Conservation (phyloP, 495 filamentous ascomycete species). For the Aspergillus olivimuriae region DNA sequence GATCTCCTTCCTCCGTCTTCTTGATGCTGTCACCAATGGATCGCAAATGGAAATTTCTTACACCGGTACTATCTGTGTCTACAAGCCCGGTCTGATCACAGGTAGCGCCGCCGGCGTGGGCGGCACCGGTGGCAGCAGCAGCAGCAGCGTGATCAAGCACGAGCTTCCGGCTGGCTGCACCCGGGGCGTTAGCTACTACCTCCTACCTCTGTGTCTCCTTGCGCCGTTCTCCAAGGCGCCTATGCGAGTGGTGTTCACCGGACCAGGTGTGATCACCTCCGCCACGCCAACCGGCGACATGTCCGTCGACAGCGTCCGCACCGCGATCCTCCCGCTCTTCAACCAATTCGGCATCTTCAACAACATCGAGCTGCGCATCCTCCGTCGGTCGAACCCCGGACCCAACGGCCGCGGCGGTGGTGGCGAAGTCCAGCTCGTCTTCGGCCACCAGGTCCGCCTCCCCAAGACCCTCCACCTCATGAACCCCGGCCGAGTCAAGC, state of each 20-base stretch:
- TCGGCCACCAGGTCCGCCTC: conserved; percentile 83
- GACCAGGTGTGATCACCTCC: conserved; percentile 88
- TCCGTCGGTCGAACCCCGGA: conserved; percentile 70
- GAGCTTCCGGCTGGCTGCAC: conserved; percentile 66
- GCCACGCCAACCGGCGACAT: conserved; percentile 77
- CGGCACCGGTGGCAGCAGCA: conserved; percentile 53
- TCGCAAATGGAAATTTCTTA: conserved; percentile 89
- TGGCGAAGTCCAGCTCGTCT: conserved; percentile 88
- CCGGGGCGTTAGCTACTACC: conserved; percentile 85
- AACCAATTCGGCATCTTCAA: conserved; percentile 82
- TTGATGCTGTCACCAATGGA: conserved; percentile 94
- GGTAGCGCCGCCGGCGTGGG: conserved; percentile 64
- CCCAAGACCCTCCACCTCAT: conserved; percentile 90
- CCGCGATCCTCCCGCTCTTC: conserved; percentile 84
- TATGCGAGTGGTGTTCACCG: conserved; percentile 81
- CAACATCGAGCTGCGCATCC: conserved; percentile 79
- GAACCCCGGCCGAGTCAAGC: conserved; percentile 80
- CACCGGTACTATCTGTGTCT: conserved; percentile 86
- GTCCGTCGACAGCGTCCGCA: conserved; percentile 86
- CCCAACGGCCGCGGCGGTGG: conserved; percentile 67
- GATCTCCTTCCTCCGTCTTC: conserved; percentile 89
- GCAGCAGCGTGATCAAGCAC: conserved; percentile 69
- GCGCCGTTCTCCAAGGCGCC: conserved; percentile 89
- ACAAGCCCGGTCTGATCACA: conserved; percentile 86
- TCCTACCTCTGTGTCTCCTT: conserved; percentile 80